Conservation (phyloP, 2,329 filamentous ascomycete species). For the Orbilia quercus region DNA sequence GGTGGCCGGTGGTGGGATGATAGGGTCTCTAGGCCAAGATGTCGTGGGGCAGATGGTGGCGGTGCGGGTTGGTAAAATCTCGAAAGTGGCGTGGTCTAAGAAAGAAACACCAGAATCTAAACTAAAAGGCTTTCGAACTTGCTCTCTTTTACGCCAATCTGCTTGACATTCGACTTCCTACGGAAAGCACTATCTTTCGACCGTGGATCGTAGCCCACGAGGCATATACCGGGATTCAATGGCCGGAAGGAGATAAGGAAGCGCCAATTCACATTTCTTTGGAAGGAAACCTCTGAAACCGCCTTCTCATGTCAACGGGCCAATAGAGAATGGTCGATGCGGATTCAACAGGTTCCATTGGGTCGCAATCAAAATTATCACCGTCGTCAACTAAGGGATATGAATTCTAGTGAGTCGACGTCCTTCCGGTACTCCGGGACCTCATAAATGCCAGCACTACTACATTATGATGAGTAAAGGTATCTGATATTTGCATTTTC, state of each 20-base stretch:
- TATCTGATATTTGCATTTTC: background rate
- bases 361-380: slow-evolving; percentile 2
- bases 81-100: slow-evolving; percentile 52
- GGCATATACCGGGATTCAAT: slow-evolving; percentile 1
- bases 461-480: background rate
- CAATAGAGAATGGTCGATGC: slow-evolving; percentile 40
- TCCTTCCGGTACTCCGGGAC: background rate
- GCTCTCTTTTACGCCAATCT: background rate
- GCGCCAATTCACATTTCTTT: background rate
- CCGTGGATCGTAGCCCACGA: background rate
- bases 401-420: slow-evolving; percentile 31
- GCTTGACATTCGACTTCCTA: background rate
- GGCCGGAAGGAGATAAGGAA: slow-evolving; percentile 8
- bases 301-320: slow-evolving; percentile 16
- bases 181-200: background rate
- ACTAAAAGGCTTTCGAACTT: slow-evolving; percentile 7
- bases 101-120: slow-evolving; percentile 34
- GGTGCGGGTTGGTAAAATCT: slow-evolving; percentile 39
- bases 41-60: slow-evolving; percentile 51
- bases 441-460: background rate
- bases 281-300: too few relatives aligned
- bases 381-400: slow-evolving; percentile 29
- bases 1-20: slow-evolving; percentile 14
- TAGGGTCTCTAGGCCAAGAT: too few relatives aligned
- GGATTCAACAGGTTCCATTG: slow-evolving; percentile 14